These are phyloP conservation scores for Meyerozyma carpophila DNA, from an alignment of 1,139 yeast species.

Conservation along the genomic window DNA sequence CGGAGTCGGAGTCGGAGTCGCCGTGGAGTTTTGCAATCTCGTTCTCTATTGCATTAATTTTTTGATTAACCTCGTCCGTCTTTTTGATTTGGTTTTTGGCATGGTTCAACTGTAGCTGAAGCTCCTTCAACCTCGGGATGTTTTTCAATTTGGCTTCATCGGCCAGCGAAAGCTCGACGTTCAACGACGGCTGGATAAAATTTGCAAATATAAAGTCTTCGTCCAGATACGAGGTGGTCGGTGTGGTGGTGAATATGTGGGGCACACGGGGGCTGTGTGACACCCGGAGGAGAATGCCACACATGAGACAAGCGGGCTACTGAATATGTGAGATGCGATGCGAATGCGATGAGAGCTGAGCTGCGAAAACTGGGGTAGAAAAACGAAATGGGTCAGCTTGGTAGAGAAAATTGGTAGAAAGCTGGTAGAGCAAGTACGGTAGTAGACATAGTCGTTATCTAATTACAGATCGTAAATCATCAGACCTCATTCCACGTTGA, in stretches of 20 bases:
- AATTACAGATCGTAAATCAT: not conserved
- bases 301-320: not conserved
- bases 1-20: not conserved
- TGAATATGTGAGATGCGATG: not conserved
- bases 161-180: not conserved
- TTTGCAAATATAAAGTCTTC: not conserved
- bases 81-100: not conserved
- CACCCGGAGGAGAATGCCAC: slow-evolving; percentile 1
- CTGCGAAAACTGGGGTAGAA: not conserved
- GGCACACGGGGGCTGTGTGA: not conserved
- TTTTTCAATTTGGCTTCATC: slow-evolving; percentile 4
- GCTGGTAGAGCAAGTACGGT: not conserved
- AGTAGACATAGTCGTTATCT: not conserved
- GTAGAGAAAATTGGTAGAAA: not conserved
- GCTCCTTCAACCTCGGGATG: slow-evolving; percentile 4
- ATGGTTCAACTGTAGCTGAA: not conserved
- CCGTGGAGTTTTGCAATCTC: not conserved
- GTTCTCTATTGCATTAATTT: not conserved
- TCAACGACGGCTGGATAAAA: not conserved
- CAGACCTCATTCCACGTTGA: slow-evolving; percentile 14
- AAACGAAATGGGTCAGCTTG: no score
- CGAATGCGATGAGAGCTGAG: not conserved
- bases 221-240: not conserved
- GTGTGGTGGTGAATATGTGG: not conserved
- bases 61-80: not conserved